Percentiles rank a stretch among this genome's conserved stretches.
Conservation (phyloP, 2,329 filamentous ascomycete genomes). For the Seiridium cupressi region DNA sequence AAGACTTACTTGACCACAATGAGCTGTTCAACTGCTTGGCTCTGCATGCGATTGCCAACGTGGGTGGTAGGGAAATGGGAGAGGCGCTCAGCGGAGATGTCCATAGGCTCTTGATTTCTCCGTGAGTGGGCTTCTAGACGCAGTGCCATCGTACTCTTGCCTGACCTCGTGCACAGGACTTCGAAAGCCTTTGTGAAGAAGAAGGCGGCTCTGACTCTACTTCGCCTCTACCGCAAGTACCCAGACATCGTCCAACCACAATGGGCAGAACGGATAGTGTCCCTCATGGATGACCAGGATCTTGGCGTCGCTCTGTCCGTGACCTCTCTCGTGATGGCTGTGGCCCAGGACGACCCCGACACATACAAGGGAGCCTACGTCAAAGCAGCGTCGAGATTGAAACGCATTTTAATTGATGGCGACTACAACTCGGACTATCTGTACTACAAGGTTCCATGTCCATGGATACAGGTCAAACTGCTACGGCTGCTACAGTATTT, state of each 20-base stretch:
- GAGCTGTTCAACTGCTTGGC: conserved; percentile 97
- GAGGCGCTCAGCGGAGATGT: conserved; percentile 91
- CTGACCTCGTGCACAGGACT: conserved; percentile 30
- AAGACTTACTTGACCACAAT: conserved; percentile 91
- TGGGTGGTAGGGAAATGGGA: conserved; percentile 94
- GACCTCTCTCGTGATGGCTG: conserved; percentile 89
- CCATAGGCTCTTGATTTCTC: conserved; percentile 89
- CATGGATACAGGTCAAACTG: conserved; percentile 96
- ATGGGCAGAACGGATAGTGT: conserved; percentile 97
- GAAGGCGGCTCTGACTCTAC: conserved; percentile 90
- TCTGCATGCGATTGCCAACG: conserved; percentile 95
- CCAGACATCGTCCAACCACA: conserved; percentile 92
- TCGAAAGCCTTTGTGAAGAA: conserved; percentile 99
- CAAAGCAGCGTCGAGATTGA: conserved; percentile 86
- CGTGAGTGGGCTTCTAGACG: conserved; percentile 54
- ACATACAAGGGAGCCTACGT: conserved; percentile 92
- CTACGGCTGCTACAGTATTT: conserved; percentile 93
- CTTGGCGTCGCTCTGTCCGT: conserved; percentile 94
- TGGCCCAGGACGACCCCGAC: conserved; percentile 92
- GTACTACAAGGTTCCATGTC: conserved; percentile 99
- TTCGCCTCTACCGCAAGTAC: conserved; percentile 91
- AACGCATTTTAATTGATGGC: conserved; percentile 85
- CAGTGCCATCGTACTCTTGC: neutral
- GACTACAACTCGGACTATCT: conserved; percentile 90
- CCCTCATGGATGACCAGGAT: conserved; percentile 96